Conservation (phyloP, 441 rosid species). For the Jatropha multifida region DNA sequence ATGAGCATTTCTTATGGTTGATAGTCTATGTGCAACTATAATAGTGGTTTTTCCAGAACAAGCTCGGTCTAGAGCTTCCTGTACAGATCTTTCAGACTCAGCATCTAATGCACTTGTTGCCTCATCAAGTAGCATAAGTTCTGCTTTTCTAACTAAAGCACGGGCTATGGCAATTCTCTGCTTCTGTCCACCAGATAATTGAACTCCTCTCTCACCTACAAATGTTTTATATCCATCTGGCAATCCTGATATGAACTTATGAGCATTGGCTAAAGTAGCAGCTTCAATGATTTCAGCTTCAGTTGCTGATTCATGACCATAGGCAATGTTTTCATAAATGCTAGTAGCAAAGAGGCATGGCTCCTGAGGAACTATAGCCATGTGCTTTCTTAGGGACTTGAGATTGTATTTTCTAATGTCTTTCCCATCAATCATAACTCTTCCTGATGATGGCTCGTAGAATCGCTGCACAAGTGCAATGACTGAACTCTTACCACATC, state of each 20-base stretch:
- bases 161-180: slow-evolving; percentile 93
- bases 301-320: slow-evolving; percentile 81
- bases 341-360: slow-evolving; percentile 90
- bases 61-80: slow-evolving; percentile 92
- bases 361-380: slow-evolving; percentile 94
- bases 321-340: slow-evolving; percentile 90
- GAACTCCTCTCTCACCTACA: slow-evolving; percentile 94
- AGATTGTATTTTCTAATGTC: slow-evolving; percentile 94
- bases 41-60: slow-evolving; percentile 87
- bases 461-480: slow-evolving; percentile 77
- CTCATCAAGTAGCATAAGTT: slow-evolving; percentile 91
- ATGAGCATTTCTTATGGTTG: slow-evolving; percentile 88
- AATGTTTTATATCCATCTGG: slow-evolving; percentile 89
- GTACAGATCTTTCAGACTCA: slow-evolving; percentile 92
- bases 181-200: slow-evolving; percentile 95
- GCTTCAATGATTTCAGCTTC: slow-evolving; percentile 95
- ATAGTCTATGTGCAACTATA: slow-evolving; percentile 86
- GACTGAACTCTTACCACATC: slow-evolving; percentile 97
- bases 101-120: slow-evolving; percentile 97
- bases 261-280: slow-evolving; percentile 91
- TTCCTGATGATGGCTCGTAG: slow-evolving; percentile 92
- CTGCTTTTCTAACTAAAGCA: slow-evolving; percentile 85
- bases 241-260: slow-evolving; percentile 80
- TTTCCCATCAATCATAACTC: slow-evolving; percentile 87
- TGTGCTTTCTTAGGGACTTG: slow-evolving; percentile 85